Percentiles rank a stretch among this genome's conserved stretches.
These are phyloP conservation scores for Globisporangium barbulae DNA, from an alignment of 352 stramenopile genomes.

Conservation along the genomic window DNA sequence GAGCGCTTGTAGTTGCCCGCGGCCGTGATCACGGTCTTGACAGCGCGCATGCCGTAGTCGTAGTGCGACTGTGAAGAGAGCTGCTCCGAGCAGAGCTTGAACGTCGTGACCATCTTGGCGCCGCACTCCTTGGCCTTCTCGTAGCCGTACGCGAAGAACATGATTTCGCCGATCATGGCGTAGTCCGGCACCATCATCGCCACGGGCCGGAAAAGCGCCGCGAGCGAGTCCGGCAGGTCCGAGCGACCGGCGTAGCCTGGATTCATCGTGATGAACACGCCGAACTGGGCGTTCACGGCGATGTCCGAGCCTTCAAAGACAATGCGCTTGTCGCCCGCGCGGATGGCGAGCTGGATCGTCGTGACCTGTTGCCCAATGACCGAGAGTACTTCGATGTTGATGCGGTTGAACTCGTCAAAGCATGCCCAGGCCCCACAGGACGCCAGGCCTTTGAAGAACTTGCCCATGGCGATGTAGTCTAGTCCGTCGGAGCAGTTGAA, in stretches of 20 bases:
- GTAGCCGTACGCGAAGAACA: slow-evolving; percentile 95
- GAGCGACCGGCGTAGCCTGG: slow-evolving; percentile 93
- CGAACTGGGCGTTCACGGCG: slow-evolving; percentile 90
- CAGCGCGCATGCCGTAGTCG: slow-evolving; percentile 95
- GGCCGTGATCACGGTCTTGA: slow-evolving; percentile 95
- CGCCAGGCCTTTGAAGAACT: slow-evolving; percentile 92
- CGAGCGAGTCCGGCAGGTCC: slow-evolving; percentile 94
- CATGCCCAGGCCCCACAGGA: slow-evolving; percentile 93
- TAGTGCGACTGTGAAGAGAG: slow-evolving; percentile 94
- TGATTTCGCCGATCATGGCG: slow-evolving; percentile 95
- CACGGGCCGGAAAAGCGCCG: slow-evolving; percentile 93
- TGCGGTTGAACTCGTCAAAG: slow-evolving; percentile 97
- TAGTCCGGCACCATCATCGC: slow-evolving; percentile 98
- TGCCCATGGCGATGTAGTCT: slow-evolving; percentile 95
- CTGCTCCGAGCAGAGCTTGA: slow-evolving; percentile 95
- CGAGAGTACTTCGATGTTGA: slow-evolving; percentile 92
- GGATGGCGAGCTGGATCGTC: slow-evolving; percentile 86
- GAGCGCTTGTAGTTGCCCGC: slow-evolving; percentile 94
- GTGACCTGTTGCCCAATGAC: slow-evolving; percentile 86
- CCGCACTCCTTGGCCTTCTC: slow-evolving; percentile 91
- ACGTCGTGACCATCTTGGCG: slow-evolving; percentile 96
- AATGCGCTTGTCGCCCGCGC: slow-evolving; percentile 83
- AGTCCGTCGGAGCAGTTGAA: slow-evolving; percentile 95
- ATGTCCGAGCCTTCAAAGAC: slow-evolving; percentile 95
- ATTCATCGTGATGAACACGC: slow-evolving; percentile 97